Evolutionary conservation across 2,329 filamentous ascomycete genomes (phyloP), one percentile per base, ranked within the genome.

Genomic region (Anthostomella pinea): DNA sequence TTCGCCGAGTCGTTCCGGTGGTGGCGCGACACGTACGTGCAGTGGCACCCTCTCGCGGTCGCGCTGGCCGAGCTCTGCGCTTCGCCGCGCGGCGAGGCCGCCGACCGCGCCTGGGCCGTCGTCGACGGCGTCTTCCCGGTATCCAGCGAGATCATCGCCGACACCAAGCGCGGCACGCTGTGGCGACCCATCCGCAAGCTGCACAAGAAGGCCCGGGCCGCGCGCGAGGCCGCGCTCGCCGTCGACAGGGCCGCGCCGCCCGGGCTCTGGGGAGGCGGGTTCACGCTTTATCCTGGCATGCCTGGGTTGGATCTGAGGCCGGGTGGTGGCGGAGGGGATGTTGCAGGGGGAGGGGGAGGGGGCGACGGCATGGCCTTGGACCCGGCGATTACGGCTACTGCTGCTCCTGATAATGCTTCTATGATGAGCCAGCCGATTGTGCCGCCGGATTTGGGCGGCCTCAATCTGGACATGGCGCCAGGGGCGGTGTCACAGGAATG

Each of bases 111-210:
- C 1, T 79, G 75, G 75, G 46, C 38, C 11, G 59, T 69, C 14
- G 60, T 77, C 16, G 70, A 77, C 6, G 49, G 50, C 14, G 64
- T 65, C 5, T 72, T 72, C 49, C 61, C 64, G 2, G 46, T 56
- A 2, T 74, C 68, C 51, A 62, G 61, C 25, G 57, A 62, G 10
- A 54, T 59, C 34, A 67, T 77, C 32, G 74, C 74, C 3, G 74
- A 78, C 43, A 64, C 65, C 5, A 62, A 64, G 31, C 62, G 63
- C 17, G 75, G 74, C 2, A 66, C 68, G 35, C 62, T 78, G 6
- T 78, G 75, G 74, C 60, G 67, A 24, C 75, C 75, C 2, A 67
- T 78, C 18, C 68, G 67, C 48, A 77, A 75, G 51, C 55, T 78
- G 4, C 59, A 73, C 41, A 68, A 65, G 42, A 72, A 70, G 51